Base-by-base conservation (phyloP, 1,139 yeast genomes). In the Blastobotrys indianensis region DNA sequence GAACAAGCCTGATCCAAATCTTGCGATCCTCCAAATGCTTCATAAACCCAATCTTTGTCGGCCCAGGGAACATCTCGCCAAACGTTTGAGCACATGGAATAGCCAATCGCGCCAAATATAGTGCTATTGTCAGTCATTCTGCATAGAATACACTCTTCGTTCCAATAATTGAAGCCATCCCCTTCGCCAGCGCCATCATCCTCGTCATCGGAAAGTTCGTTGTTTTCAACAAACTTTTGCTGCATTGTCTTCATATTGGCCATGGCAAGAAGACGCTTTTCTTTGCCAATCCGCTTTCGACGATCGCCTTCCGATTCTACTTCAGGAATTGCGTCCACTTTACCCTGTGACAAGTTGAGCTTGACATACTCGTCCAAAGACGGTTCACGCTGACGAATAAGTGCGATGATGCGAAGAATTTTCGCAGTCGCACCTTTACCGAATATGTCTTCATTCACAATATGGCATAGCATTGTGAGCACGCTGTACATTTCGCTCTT, bases 111-210 rank as follows among this genome's bases (percentile, higher is more conserved):
- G 0, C 95, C 97, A 67, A 84, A 87, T 0, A 86, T 77, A 9
- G 85, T 88, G 20, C 78, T 77, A 10, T 76, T 75, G 20, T 75
- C 78, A 0, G 88, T 82, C 78, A 86, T 87, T 56, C 90, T 94
- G 62, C 98, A 92, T 29, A 92, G 72, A 35, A 90, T 82, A 61
- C 98, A 92, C 51, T 80, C 84, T 34, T 82, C 82, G 36, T 80
- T 84, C 0, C 95, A 95, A 57, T 77, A 87, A 34, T 68, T 68
- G 94, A 94, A 85, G 6, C 72, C 75, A 20, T 20, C 25, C 1
- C 60, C 64, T 8, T 40, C 47, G 20, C 53, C 54, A 13, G 49
- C 55, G 28, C 59, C 63, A 8, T 49, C 54, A 30, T 49, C 54
- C 10, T 55, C 57, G 37, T 57, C 54, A 12, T 49, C 57, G 7